A percentile compares a stretch with the other conserved stretches of the same genome.
These are phyloP conservation scores for Mucor indicus DNA, from an alignment of 371 early-diverging fungal genomes.

Conservation along the genomic window DNA sequence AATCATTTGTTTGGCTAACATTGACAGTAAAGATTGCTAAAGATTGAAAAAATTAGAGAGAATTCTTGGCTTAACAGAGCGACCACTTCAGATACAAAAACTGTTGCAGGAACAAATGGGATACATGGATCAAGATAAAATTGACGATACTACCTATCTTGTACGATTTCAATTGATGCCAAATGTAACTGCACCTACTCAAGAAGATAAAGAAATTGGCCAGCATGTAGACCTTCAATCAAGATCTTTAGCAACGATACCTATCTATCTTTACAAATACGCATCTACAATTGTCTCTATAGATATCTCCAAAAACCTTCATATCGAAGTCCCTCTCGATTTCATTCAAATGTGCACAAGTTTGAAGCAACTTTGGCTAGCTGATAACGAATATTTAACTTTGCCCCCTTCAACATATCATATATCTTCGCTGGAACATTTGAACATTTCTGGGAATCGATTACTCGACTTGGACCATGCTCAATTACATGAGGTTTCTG, in stretches of 20 bases:
- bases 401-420: slow-evolving; percentile 64
- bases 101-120: slow-evolving; percentile 73
- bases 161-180: slow-evolving; percentile 77
- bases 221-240: slow-evolving; percentile 67
- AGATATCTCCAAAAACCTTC: slow-evolving; percentile 72
- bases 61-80: slow-evolving; percentile 61
- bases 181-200: slow-evolving; percentile 57
- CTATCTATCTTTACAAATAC: slow-evolving; percentile 70
- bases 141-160: slow-evolving; percentile 75
- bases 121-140: slow-evolving; percentile 72
- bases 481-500: slow-evolving; percentile 60
- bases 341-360: slow-evolving; percentile 71
- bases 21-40: no score
- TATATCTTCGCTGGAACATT: slow-evolving; percentile 55
- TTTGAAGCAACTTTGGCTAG: slow-evolving; percentile 66
- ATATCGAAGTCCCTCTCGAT: slow-evolving; percentile 71
- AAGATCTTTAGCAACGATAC: slow-evolving; percentile 71
- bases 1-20: no score
- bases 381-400: slow-evolving; percentile 61
- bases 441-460: slow-evolving; percentile 81
- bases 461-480: slow-evolving; percentile 63
- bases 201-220: slow-evolving; percentile 22
- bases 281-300: slow-evolving; percentile 65
- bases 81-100: slow-evolving; percentile 72
- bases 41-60: no score